A percentile compares a stretch with the other conserved stretches of the same genome.
These are phyloP conservation scores for Fusarium nygamai DNA, from an alignment of 2,329 filamentous ascomycete species.

Conservation along the genomic window DNA sequence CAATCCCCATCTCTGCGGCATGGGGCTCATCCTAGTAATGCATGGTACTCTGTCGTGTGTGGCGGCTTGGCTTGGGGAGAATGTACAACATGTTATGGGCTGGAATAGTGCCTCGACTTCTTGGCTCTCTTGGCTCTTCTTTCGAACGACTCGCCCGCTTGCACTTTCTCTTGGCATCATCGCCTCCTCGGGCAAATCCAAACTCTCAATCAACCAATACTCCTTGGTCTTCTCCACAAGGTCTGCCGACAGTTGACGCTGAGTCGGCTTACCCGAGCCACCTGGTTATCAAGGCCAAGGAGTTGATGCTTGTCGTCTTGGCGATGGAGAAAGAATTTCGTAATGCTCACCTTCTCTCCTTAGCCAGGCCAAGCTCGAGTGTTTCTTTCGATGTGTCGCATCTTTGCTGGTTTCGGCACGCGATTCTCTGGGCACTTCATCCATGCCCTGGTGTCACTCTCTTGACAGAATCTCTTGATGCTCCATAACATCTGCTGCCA, in stretches of 20 bases:
- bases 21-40: conserved; percentile 11
- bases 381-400: conserved; percentile 15
- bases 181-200: conserved; percentile 36
- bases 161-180: conserved; percentile 34
- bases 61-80: conserved; percentile 33
- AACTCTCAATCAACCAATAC: conserved; percentile 13
- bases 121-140: conserved; percentile 33
- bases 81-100: conserved; percentile 37
- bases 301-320: conserved; percentile 33
- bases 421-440: conserved; percentile 25
- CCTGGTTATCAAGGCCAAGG: conserved; percentile 18
- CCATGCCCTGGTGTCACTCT: conserved; percentile 9
- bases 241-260: conserved; percentile 16
- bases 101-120: conserved; percentile 24
- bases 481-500: conserved; percentile 15
- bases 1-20: conserved; percentile 10
- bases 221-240: conserved; percentile 23
- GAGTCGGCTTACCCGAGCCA: conserved; percentile 28
- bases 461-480: conserved; percentile 7
- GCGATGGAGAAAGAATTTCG: conserved; percentile 29
- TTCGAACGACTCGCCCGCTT: conserved; percentile 21
- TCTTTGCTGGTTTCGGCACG: conserved; percentile 23
- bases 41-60: conserved; percentile 27
- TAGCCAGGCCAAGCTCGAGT: conserved; percentile 28
- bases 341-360: conserved; percentile 35